Percentiles rank a stretch among this genome's conserved stretches.
phyloP scores from a whole-genome alignment of 371 early-diverging fungal genomes.

The Mortierella sp. region DNA sequence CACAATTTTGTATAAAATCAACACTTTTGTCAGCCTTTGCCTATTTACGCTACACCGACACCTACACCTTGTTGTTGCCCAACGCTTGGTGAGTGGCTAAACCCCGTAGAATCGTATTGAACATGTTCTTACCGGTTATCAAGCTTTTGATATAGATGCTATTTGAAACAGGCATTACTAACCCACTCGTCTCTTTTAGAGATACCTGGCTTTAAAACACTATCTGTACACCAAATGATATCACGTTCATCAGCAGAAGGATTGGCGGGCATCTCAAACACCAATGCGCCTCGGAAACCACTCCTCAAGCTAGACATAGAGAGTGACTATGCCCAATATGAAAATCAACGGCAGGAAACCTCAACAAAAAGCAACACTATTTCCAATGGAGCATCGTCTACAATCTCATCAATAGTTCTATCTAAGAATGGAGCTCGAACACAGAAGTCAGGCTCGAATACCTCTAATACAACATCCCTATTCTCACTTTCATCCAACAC shows the following conservation, averaged over 20 bases:
- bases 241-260: constrained; percentile 15
- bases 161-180: background rate
- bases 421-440: constrained; percentile 6
- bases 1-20: background rate
- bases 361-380: background rate
- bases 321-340: constrained; percentile 17
- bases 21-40: background rate
- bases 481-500: background rate
- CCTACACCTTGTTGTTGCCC: background rate
- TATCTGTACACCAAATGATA: constrained; percentile 8
- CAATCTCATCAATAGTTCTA: constrained; percentile 2
- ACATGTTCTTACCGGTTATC: background rate
- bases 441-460: constrained; percentile 4
- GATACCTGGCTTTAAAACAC: background rate
- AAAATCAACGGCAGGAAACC: constrained; percentile 8
- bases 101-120: background rate
- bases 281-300: constrained; percentile 27
- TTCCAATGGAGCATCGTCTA: background rate
- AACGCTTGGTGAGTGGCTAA: background rate
- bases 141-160: background rate
- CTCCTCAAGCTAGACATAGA: constrained; percentile 40
- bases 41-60: background rate
- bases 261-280: background rate
- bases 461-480: constrained; percentile 3
- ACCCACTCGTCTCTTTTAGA: background rate